Percentiles rank a stretch among this genome's conserved stretches.
These are phyloP conservation scores for Linnemannia exigua DNA, from an alignment of 192 early-diverging fungal genomes.

Conservation along the genomic window DNA sequence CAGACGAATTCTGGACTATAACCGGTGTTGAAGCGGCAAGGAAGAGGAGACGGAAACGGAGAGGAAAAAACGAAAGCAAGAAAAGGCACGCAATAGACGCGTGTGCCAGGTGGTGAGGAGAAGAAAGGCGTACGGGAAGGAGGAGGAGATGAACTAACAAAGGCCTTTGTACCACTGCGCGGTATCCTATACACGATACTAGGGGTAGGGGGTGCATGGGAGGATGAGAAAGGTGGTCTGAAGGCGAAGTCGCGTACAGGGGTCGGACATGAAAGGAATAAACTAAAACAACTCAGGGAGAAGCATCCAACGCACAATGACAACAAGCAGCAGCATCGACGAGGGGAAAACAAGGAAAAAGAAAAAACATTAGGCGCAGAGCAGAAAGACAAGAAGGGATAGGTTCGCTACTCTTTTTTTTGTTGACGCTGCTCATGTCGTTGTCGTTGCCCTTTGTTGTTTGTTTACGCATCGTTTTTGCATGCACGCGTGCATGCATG, in stretches of 20 bases:
- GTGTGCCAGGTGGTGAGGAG: too few relatives aligned
- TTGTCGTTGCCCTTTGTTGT: not conserved
- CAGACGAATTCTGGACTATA: too few relatives aligned
- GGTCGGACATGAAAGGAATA: not conserved
- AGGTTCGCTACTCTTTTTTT: not conserved
- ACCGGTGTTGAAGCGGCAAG: too few relatives aligned
- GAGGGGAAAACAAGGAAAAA: too few relatives aligned
- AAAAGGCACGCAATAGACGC: too few relatives aligned
- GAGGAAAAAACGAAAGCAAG: too few relatives aligned
- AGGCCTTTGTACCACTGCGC: not conserved
- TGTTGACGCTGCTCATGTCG: too few relatives aligned
- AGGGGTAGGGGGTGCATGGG: not conserved
- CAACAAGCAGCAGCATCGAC: not conserved
- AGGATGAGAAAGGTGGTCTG: not conserved
- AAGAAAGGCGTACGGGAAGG: not conserved
- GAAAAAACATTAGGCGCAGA: not conserved
- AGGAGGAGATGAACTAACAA: not conserved
- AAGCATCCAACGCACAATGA: too few relatives aligned
- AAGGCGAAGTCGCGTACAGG: not conserved
- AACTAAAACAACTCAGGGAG: not conserved
- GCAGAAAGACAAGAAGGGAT: not conserved
- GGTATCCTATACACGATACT: not conserved
- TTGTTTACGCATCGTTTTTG: not conserved
- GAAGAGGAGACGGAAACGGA: slow-evolving; percentile 10
- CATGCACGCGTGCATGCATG: not conserved